Base-by-base conservation (phyloP, 176 grass and related monocot species). In the maize (Zea mays) region DNA sequence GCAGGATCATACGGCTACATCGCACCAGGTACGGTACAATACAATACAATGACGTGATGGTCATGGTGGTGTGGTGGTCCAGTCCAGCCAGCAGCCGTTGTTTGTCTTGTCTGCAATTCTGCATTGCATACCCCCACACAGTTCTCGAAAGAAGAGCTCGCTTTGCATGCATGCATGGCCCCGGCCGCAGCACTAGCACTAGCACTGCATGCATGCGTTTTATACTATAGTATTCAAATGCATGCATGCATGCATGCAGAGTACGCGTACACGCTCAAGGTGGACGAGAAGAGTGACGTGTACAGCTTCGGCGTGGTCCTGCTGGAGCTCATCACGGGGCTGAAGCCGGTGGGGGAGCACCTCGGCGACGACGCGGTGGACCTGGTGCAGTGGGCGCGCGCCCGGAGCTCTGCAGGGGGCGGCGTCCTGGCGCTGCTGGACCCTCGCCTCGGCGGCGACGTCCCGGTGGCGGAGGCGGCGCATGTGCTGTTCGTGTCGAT, bases 1-100 rank as follows among this genome's bases (percentile, higher is more conserved):
- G 89, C 92, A 34, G 92, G 89, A 11, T 95, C 92, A 3, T 95
- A 95, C 80, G 92, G 92, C 19, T 95, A 95, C 78, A 95, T 95
- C 62, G 92, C 92, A 50, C 92, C 92, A 89, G 92, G 92, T 95
- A 67, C 52, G n/a, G n/a, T n/a, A n/a, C n/a, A n/a, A 10, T 20
- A 34, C 41, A 17, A 10, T 36, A 17, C 51, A 38, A 4, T 38
- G 37, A 38, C 37, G 37, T 38, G 37, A 38, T 38, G 37, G 37
- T 38, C 37, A 38, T 38, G 37, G 37, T n/a, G n/a, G n/a, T n/a
- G n/a, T n/a, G n/a, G n/a, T n/a, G n/a, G n/a, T n/a, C n/a, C n/a
- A n/a, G n/a, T n/a, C n/a, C n/a, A n/a, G n/a, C n/a, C n/a, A n/a
- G 37, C 37, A 38, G 37, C 37, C 37, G 37, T 38, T 38, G 37